phyloP scores from a whole-genome alignment of 495 filamentous ascomycete genomes.

The Hypomontagnella monticulosa region DNA sequence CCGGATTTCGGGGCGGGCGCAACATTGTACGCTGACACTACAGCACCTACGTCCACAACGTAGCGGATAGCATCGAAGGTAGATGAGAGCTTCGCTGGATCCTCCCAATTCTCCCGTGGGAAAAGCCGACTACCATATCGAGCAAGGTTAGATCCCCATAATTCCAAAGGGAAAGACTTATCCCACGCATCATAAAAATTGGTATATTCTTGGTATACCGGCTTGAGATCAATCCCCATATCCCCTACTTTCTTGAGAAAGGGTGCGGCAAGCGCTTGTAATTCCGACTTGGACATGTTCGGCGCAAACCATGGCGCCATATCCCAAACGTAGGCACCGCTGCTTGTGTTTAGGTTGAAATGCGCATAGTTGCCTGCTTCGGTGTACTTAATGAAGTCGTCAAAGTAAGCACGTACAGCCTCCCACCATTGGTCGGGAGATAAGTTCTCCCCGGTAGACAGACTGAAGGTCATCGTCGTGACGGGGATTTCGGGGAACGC shows the following conservation, averaged over 20 bases:
- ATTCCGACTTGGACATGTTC: constrained; percentile 60
- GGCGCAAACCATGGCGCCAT: constrained; percentile 61
- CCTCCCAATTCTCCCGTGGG: constrained; percentile 59
- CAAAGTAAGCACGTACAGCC: constrained; percentile 58
- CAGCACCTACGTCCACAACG: constrained; percentile 54
- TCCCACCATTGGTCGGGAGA: constrained; percentile 61
- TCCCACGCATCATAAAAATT: constrained; percentile 60
- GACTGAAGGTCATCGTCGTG: constrained; percentile 50
- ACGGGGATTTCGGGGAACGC: constrained; percentile 55
- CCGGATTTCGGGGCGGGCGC: constrained; percentile 50
- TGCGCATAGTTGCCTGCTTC: constrained; percentile 66
- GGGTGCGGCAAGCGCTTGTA: constrained; percentile 56
- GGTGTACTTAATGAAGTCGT: constrained; percentile 57
- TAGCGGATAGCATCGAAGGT: constrained; percentile 58
- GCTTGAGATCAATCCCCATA: constrained; percentile 52
- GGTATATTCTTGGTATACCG: constrained; percentile 60
- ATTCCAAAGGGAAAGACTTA: constrained; percentile 58
- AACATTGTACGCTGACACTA: constrained; percentile 62
- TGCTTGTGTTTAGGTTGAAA: constrained; percentile 52
- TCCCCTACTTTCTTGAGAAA: constrained; percentile 52
- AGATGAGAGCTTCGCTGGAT: constrained; percentile 47
- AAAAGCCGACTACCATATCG: constrained; percentile 61
- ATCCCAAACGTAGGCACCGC: constrained; percentile 51
- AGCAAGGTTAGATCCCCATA: constrained; percentile 51
- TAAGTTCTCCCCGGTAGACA: constrained; percentile 43